phyloP scores from a whole-genome alignment of 106 monocot species.

The Gastrodia elata region DNA sequence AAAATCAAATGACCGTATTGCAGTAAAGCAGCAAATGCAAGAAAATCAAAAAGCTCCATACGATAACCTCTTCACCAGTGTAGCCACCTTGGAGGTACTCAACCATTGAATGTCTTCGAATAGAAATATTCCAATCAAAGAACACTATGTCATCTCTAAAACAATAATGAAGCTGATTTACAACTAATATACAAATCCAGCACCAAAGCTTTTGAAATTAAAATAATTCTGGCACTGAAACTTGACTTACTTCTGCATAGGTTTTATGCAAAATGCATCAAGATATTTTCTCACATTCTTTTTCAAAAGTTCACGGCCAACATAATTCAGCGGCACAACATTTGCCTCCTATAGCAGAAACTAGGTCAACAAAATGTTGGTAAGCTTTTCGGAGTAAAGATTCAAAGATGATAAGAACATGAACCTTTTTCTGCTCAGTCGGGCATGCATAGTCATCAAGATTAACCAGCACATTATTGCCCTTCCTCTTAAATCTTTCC shows the following conservation, averaged over 20 bases:
- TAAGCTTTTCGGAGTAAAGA: neutral
- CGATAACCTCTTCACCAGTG: constrained; percentile 6
- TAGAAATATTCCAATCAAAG: constrained; percentile 7
- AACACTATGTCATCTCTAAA: constrained; percentile 8
- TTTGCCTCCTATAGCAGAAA: neutral
- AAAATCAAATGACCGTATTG: constrained; percentile 1
- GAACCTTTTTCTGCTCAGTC: neutral
- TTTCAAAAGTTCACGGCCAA: constrained; percentile 6
- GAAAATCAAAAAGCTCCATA: neutral
- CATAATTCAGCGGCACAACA: neutral
- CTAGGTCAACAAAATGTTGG: neutral
- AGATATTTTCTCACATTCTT: constrained; percentile 1
- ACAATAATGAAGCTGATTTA: neutral
- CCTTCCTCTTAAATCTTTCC: neutral
- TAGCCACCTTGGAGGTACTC: constrained; percentile 6
- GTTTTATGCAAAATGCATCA: constrained; percentile 6
- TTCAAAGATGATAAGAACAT: neutral
- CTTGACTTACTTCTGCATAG: neutral
- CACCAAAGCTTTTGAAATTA: neutral
- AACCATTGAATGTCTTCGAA: constrained; percentile 6
- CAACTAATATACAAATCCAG: neutral
- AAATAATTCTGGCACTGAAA: neutral
- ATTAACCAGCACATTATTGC: neutral
- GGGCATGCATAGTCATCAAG: constrained; percentile 7
- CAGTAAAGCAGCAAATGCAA: neutral